phyloP scores from a whole-genome alignment of 495 filamentous ascomycete genomes.

The Chaetomium fimeti region DNA sequence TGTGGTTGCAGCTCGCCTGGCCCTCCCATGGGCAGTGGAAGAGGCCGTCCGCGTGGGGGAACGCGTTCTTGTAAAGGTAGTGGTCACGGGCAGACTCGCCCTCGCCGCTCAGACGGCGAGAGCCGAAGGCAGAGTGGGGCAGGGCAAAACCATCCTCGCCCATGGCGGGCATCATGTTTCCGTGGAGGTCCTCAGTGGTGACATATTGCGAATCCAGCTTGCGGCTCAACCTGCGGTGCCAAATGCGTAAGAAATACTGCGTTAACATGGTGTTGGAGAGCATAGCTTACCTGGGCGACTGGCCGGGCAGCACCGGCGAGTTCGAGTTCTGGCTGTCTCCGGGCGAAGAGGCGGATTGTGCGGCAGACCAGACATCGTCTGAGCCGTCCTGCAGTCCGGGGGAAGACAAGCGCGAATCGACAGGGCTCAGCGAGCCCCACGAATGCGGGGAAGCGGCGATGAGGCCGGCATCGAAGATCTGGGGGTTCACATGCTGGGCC shows the following conservation, averaged over 20 bases:
- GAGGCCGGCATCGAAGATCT: conserved; percentile 48
- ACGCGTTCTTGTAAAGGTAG: conserved; percentile 70
- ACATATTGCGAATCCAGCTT: conserved; percentile 40
- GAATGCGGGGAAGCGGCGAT: conserved; percentile 46
- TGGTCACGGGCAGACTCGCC: conserved; percentile 72
- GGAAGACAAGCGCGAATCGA: conserved; percentile 50
- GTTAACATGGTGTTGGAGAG: conserved; percentile 20
- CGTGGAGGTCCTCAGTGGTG: conserved; percentile 45
- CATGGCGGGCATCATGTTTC: conserved; percentile 37
- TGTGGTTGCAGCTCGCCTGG: conserved; percentile 73
- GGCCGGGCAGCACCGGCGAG: conserved; percentile 47
- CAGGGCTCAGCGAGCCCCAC: conserved; percentile 52
- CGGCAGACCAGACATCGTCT: conserved; percentile 48
- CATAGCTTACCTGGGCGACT: conserved; percentile 51
- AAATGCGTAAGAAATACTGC: conserved; percentile 29
- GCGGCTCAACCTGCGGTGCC: conserved; percentile 33
- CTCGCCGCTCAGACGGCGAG: conserved; percentile 49
- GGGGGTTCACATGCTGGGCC: conserved; percentile 46
- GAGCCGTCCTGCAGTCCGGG: conserved; percentile 46
- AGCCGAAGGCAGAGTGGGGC: conserved; percentile 40
- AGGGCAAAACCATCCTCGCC: conserved; percentile 47
- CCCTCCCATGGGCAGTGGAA: conserved; percentile 89
- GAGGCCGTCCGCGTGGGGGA: conserved; percentile 66
- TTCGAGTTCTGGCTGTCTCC: conserved; percentile 46
- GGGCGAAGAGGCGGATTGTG: conserved; percentile 44